A percentile compares a stretch with the other conserved stretches of the same genome.
These are phyloP conservation scores for Claviceps humidiphila DNA, from an alignment of 2,329 filamentous ascomycete species.

Conservation along the genomic window DNA sequence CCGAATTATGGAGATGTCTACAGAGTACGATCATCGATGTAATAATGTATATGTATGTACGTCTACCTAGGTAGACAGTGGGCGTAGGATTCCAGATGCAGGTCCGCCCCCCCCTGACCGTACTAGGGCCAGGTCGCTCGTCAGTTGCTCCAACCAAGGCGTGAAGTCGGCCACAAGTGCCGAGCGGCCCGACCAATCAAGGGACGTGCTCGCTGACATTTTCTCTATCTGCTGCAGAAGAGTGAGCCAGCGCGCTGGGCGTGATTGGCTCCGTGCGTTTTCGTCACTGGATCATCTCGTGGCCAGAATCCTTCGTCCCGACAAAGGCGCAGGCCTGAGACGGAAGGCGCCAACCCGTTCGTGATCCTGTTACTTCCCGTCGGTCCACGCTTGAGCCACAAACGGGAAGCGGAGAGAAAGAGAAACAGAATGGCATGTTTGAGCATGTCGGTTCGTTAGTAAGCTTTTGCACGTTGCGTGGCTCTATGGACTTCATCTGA, in stretches of 20 bases:
- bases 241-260: neutral
- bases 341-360: neutral
- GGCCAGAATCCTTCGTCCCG: neutral
- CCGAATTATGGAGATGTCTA: too few relatives aligned
- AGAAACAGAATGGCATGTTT: neutral
- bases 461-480: neutral
- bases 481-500: neutral
- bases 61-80: too few relatives aligned
- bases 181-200: neutral
- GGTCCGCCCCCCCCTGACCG: too few relatives aligned
- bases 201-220: neutral
- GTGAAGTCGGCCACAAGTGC: neutral
- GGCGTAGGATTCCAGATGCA: too few relatives aligned
- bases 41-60: too few relatives aligned
- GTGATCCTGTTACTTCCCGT: neutral
- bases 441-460: neutral
- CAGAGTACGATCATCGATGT: too few relatives aligned
- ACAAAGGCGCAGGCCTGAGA: neutral
- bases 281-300: neutral
- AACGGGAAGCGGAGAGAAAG: neutral
- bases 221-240: neutral
- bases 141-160: too few relatives aligned
- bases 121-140: too few relatives aligned
- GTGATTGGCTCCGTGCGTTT: neutral
- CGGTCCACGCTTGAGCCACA: neutral